A percentile compares a stretch with the other conserved stretches of the same genome.
These are phyloP conservation scores for Dimocarpus longan DNA, from an alignment of 345 rosid species.

Conservation along the genomic window DNA sequence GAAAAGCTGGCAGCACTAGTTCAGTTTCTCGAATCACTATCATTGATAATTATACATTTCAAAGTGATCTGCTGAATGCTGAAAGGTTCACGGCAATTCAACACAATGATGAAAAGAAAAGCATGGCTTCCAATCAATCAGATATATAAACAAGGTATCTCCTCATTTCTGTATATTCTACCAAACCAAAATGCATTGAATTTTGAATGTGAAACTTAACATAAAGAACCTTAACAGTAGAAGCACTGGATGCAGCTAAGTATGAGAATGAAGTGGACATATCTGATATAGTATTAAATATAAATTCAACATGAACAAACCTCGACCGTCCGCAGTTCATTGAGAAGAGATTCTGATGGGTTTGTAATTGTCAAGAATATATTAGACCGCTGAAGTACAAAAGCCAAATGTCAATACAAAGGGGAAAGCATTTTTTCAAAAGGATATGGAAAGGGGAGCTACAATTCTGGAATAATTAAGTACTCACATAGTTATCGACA, in stretches of 20 bases:
- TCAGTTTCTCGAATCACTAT: constrained; percentile 7
- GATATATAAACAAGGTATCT: not conserved
- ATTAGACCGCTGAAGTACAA: constrained; percentile 73
- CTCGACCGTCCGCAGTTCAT: constrained; percentile 95
- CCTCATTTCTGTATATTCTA: not conserved
- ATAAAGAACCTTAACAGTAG: not conserved
- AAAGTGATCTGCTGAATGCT: not conserved
- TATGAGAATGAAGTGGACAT: constrained; percentile 10
- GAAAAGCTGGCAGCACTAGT: not conserved
- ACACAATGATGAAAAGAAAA: not conserved
- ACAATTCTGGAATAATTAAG: constrained; percentile 11
- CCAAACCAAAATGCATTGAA: not conserved
- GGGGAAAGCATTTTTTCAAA: not conserved
- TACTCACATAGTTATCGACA: constrained; percentile 91
- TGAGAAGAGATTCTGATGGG: constrained; percentile 93
- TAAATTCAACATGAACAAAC: constrained; percentile 44
- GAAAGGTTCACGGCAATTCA: not conserved
- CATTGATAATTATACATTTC: not conserved
- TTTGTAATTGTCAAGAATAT: constrained; percentile 74
- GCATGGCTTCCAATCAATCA: constrained; percentile 2
- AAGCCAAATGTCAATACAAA: constrained; percentile 15
- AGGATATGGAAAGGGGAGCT: constrained; percentile 5
- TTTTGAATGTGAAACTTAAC: not conserved
- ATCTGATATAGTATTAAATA: constrained; percentile 15
- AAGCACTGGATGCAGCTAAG: not conserved